phyloP scores from a whole-genome alignment of 2,329 filamentous ascomycete species.

The Coniella lustricola region DNA sequence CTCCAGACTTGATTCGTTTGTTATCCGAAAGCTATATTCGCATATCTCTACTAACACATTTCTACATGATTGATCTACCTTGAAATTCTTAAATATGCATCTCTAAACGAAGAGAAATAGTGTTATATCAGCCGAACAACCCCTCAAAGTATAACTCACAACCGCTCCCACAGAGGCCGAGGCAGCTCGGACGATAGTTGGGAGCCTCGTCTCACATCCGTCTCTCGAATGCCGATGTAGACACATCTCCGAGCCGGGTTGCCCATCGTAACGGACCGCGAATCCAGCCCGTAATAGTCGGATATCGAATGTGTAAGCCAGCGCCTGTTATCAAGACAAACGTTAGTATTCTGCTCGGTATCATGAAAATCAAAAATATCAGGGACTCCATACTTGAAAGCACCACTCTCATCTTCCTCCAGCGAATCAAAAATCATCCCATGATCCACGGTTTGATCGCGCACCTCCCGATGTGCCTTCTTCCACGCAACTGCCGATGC shows the following conservation, averaged over 20 bases:
- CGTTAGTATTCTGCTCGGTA: too few relatives aligned
- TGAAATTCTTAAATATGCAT: background rate
- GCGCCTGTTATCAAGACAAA: conserved; percentile 44
- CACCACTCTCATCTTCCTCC: conserved; percentile 66
- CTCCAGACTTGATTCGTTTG: too few relatives aligned
- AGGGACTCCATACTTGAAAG: conserved; percentile 60
- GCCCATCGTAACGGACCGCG: conserved; percentile 69
- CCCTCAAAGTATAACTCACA: conserved; percentile 26
- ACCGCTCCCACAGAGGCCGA: conserved; percentile 57
- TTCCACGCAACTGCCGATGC: conserved; percentile 34
- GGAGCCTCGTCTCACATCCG: conserved; percentile 23
- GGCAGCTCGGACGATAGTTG: conserved; percentile 38
- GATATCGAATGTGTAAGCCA: conserved; percentile 93
- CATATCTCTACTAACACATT: too few relatives aligned
- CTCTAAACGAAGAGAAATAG: background rate
- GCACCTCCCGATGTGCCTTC: conserved; percentile 42
- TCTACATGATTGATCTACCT: background rate
- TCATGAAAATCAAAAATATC: background rate
- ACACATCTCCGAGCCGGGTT: conserved; percentile 69
- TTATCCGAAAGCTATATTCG: background rate
- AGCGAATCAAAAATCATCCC: conserved; percentile 73
- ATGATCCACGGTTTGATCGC: conserved; percentile 48
- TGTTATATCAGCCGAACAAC: background rate
- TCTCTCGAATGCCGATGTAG: conserved; percentile 63
- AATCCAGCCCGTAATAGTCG: conserved; percentile 82